Percentiles rank a stretch among this genome's conserved stretches.
Evolutionary conservation across 352 stramenopile species (phyloP).

Genomic region (Globisporangium parvum): DNA sequence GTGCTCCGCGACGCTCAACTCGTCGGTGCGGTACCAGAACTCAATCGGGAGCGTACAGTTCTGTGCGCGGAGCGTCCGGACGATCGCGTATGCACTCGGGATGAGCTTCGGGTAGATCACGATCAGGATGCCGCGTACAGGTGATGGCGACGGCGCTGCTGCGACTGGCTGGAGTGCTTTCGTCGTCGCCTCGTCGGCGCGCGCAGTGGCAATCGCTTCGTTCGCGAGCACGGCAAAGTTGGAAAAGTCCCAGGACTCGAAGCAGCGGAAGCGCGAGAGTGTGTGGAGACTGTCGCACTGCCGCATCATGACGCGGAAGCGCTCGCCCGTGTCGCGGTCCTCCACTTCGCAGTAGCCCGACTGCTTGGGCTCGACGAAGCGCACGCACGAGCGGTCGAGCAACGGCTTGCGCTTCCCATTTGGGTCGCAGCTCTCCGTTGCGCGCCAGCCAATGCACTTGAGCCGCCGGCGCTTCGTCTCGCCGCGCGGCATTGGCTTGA

Average conservation of each 20-base stretch:
- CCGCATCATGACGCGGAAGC: constrained; percentile 15
- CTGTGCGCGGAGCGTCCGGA: constrained; percentile 35
- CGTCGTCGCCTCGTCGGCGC: neutral
- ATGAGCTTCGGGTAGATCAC: constrained; percentile 66
- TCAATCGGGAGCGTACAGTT: constrained; percentile 59
- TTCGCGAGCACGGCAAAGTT: constrained; percentile 19
- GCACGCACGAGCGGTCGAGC: constrained; percentile 15
- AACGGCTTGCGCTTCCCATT: constrained; percentile 14
- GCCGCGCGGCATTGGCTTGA: constrained; percentile 19
- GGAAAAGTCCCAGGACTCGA: constrained; percentile 17
- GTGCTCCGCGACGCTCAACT: constrained; percentile 6
- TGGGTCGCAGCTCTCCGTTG: constrained; percentile 21
- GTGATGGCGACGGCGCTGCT: neutral
- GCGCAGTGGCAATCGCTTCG: constrained; percentile 4
- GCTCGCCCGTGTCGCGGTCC: constrained; percentile 16
- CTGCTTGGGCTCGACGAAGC: constrained; percentile 8
- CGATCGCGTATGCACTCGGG: constrained; percentile 51
- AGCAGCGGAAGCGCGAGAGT: constrained; percentile 16
- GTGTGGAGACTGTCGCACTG: constrained; percentile 14
- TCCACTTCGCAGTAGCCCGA: constrained; percentile 29
- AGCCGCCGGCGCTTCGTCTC: constrained; percentile 12
- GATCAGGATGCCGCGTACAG: constrained; percentile 58
- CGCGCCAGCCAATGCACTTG: constrained; percentile 23
- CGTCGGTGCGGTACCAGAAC: constrained; percentile 39
- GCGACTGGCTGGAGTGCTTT: neutral